Evolutionary conservation across 2,329 filamentous ascomycete species (phyloP), one percentile per base, ranked within the genome.

Genomic region (Trichoderma sp.): DNA sequence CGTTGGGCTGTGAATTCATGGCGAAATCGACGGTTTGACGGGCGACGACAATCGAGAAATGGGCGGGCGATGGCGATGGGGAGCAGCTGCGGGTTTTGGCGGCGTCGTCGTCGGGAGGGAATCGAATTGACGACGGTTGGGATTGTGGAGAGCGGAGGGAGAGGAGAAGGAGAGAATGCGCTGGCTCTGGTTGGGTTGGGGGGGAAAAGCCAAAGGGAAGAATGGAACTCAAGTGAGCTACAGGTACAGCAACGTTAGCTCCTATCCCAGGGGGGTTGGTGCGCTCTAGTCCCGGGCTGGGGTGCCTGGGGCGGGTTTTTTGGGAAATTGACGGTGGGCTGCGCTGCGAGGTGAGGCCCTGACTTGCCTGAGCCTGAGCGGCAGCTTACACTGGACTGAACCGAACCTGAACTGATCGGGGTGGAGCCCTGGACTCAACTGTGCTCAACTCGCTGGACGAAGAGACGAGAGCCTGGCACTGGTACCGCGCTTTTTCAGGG

Each of bases 1-100:
- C 89, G 83, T 85, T 89, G 78, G 84, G 81, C 82, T 87, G 85
- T 75, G 81, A 82, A 78, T 89, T 88, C 88, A 90, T 90, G 77
- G 80, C 84, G 79, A 71, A 72, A 72, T 71, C 74, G 74, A 66
- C 14, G 65, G 39, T 69, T 73, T 72, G 26, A 30, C 57, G 56
- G 71, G 61, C 18, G 53, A 60, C 61, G 71, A 70, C 62, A 72
- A 64, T 71, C 53, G 66, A 64, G 73, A 72, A 73, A 71, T 57
- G 58, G 57, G n/a, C 67, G 51, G 73, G 71, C 69, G 73, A 62
- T 43, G 39, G 39, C 39, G 39, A 43, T 43, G 39, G 62, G 69
- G 58, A 65, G 74, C 66, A 56, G 62, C 26, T 39, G 70, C 64
- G 67, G 73, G 36, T 28, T 60, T 62, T 51, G 51, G 65, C 68